A percentile compares a stretch with the other conserved stretches of the same genome.
phyloP scores from a whole-genome alignment of 2,329 filamentous ascomycete genomes.

The Paramyrothecium sp. region DNA sequence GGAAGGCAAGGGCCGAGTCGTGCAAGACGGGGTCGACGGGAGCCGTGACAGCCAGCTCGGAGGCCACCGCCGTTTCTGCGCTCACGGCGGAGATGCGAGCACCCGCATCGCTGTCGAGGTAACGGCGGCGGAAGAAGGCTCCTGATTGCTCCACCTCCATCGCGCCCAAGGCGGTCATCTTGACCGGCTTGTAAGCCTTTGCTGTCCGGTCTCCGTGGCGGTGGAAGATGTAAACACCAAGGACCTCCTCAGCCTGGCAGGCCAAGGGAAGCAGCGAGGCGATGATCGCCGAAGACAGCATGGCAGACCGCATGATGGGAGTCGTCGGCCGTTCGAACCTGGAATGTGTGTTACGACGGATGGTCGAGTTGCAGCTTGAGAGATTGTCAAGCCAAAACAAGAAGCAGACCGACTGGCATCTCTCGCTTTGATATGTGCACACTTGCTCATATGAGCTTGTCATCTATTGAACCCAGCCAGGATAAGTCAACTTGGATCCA shows the following conservation, averaged over 20 bases:
- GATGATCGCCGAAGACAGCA: slow-evolving; percentile 3
- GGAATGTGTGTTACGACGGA: no score
- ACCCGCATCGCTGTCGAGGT: slow-evolving; percentile 61
- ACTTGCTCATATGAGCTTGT: no score
- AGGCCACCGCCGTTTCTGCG: slow-evolving; percentile 61
- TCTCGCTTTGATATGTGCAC: no score
- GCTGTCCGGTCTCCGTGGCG: slow-evolving; percentile 87
- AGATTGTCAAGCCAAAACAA: no score
- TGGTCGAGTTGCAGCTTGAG: no score
- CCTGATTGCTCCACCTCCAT: slow-evolving; percentile 71
- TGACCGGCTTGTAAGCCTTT: slow-evolving; percentile 69
- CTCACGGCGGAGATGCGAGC: slow-evolving; percentile 66
- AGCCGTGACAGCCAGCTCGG: slow-evolving; percentile 70
- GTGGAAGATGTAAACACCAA: slow-evolving; percentile 84
- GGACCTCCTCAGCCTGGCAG: slow-evolving; percentile 60
- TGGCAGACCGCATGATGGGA: background rate
- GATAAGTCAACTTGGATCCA: no score
- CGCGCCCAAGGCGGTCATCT: slow-evolving; percentile 78
- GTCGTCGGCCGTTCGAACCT: no score
- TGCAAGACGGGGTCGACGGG: slow-evolving; percentile 77
- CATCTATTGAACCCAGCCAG: no score
- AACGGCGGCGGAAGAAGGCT: slow-evolving; percentile 72
- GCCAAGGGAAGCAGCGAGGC: slow-evolving; percentile 34
- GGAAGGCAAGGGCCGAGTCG: slow-evolving; percentile 75
- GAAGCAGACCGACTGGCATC: no score